phyloP scores from a whole-genome alignment of 805 yeast species.

The Lipomyces starkeyi region DNA sequence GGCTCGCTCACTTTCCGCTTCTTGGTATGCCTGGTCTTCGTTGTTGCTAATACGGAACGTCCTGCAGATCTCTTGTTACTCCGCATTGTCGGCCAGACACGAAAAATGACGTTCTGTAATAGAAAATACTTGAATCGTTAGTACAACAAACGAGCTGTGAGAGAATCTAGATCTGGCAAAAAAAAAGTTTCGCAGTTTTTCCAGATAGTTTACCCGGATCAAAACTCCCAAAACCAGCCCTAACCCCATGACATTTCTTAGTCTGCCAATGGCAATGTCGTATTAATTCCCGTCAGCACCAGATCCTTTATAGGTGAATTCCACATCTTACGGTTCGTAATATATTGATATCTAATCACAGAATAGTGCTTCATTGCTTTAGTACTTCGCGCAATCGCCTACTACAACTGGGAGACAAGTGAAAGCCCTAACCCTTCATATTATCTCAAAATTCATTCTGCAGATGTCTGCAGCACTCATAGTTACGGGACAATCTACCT shows the following conservation, averaged over 20 bases:
- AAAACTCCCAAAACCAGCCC: not conserved
- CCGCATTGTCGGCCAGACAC: not conserved
- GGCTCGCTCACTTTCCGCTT: conserved; percentile 5
- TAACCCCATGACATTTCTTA: not conserved
- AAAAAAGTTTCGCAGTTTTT: not conserved
- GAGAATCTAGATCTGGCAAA: not conserved
- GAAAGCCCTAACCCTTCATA: too few relatives aligned
- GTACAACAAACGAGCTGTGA: not conserved
- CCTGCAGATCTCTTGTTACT: not conserved
- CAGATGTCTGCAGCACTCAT: too few relatives aligned
- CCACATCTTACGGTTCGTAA: too few relatives aligned
- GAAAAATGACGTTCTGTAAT: not conserved
- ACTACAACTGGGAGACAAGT: too few relatives aligned
- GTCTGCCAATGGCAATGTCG: not conserved
- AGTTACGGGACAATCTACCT: too few relatives aligned
- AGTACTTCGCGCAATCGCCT: too few relatives aligned
- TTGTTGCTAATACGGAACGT: not conserved
- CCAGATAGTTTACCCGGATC: not conserved
- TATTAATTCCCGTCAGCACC: not conserved
- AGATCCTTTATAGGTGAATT: not conserved
- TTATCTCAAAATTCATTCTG: too few relatives aligned
- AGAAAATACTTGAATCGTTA: not conserved
- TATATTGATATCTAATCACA: too few relatives aligned
- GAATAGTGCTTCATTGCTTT: too few relatives aligned
- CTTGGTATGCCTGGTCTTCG: conserved; percentile 1